Conservation (phyloP, 1,284 basidiomycete species). For the Malassezia sp. region DNA sequence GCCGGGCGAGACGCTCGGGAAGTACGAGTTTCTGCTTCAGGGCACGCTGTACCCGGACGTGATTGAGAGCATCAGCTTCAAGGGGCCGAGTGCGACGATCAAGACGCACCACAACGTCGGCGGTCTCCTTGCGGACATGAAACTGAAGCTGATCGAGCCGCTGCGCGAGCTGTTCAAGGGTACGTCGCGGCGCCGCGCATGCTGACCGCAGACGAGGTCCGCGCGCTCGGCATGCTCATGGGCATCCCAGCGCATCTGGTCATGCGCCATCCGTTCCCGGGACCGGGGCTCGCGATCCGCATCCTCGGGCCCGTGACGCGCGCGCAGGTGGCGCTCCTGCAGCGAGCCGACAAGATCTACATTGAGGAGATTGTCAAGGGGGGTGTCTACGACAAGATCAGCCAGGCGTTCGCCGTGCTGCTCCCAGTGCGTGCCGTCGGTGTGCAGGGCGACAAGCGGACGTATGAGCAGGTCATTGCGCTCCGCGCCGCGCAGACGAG, state of each 20-base stretch:
- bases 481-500: constrained; percentile 41
- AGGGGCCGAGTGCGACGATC: constrained; percentile 96
- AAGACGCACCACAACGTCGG: constrained; percentile 99
- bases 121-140: constrained; percentile 92
- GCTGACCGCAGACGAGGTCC: constrained; percentile 98
- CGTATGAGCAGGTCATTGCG: constrained; percentile 75
- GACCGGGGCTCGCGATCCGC: constrained; percentile 95
- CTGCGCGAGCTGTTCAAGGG: constrained; percentile 95
- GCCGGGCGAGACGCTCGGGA: constrained; percentile 51
- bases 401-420: constrained; percentile 92
- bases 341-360: constrained; percentile 89
- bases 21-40: constrained; percentile 91
- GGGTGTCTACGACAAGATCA: constrained; percentile 82
- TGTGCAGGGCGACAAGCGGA: constrained; percentile 92
- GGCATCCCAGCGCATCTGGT: constrained; percentile 86
- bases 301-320: constrained; percentile 89
- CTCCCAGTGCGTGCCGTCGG: constrained; percentile 94
- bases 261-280: constrained; percentile 97
- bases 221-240: constrained; percentile 78
- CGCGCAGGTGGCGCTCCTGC: constrained; percentile 85
- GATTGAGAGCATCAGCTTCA: constrained; percentile 98
- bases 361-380: constrained; percentile 94
- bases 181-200: constrained; percentile 94
- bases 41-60: constrained; percentile 99
- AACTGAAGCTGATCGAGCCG: constrained; percentile 95